Evolutionary conservation across 305 asterid species (phyloP), one percentile per base, ranked within the genome.

Genomic region (Euphrasia arctica): DNA sequence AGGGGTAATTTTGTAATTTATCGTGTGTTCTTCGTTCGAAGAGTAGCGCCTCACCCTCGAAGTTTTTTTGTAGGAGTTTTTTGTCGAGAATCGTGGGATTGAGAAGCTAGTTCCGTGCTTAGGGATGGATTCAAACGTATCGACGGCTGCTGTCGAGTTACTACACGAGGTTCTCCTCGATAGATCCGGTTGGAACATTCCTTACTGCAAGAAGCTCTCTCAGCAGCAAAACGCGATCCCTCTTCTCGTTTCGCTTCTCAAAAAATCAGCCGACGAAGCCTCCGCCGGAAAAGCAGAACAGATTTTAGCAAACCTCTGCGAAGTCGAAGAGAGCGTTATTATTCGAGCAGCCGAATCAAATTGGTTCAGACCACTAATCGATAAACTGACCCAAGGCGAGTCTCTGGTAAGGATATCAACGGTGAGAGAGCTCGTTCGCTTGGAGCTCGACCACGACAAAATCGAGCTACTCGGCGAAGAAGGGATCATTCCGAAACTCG

Each of bases 321-420:
- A 80, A 39, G 79, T 66, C 41, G 85, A 85, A 15, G 89, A 77
- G 50, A 79, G 77, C 54, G 27, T 51, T 6, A 56, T 79, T 47
- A 63, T 80, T 59, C 74, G 54, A 72, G 85, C 83, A 42, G 92
- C 92, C 36, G 75, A 67, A 75, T 81, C 29, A 65, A 76, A 78
- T 57, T 83, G 87, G 87, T 85, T 77, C 77, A 70, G 60, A 52
- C 89, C 89, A 50, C 64, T 85, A 13, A 60, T 83, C 12, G 70
- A 73, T 60, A 77, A 56, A 52, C 47, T 85, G 57, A 65, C 67
- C 68, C 77, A 75, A 72, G 92, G 92, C 83, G 27, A 66, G 78
- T 42, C 41, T 57, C 62, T 31, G 45, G 75, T 60, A 64, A 85
- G 83, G 72, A 70, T 69, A 61, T 68, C 79, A 56, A 70, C 74